A percentile compares a stretch with the other conserved stretches of the same genome.
Conservation (phyloP, 2,329 filamentous ascomycete genomes). For the Diaporthe destruens region DNA sequence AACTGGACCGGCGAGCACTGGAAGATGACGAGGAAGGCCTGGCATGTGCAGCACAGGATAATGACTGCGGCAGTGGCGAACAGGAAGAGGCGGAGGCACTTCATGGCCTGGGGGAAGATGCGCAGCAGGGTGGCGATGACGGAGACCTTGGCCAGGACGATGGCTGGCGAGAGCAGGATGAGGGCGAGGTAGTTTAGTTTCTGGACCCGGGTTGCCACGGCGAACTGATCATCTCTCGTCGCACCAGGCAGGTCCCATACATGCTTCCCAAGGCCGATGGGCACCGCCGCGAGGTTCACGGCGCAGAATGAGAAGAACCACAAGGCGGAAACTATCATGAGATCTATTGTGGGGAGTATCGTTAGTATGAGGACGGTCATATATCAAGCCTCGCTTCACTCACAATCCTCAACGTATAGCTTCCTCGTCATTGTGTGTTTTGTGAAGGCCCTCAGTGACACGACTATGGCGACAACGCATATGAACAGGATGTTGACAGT, state of each 20-base stretch:
- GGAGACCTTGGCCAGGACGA: constrained; percentile 49
- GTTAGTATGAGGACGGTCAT: background rate
- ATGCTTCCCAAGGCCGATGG: constrained; percentile 46
- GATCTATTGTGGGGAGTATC: background rate
- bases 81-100: constrained; percentile 47
- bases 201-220: constrained; percentile 39
- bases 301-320: constrained; percentile 23
- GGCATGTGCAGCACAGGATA: constrained; percentile 44
- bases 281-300: constrained; percentile 27
- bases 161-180: constrained; percentile 46
- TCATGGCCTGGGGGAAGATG: constrained; percentile 49
- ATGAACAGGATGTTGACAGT: constrained; percentile 23
- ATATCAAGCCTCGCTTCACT: background rate
- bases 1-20: constrained; percentile 47
- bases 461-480: constrained; percentile 12
- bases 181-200: constrained; percentile 45
- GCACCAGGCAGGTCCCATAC: constrained; percentile 46
- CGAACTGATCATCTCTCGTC: constrained; percentile 39
- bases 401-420: constrained; percentile 25
- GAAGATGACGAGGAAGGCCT: constrained; percentile 47
- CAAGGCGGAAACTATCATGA: constrained; percentile 23
- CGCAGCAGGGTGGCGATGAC: constrained; percentile 49
- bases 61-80: constrained; percentile 50
- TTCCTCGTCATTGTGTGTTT: constrained; percentile 17
- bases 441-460: constrained; percentile 25